Evolutionary conservation across 495 filamentous ascomycete genomes (phyloP), one percentile per base, ranked within the genome.

Genomic region (Aspergillus cavernicola): DNA sequence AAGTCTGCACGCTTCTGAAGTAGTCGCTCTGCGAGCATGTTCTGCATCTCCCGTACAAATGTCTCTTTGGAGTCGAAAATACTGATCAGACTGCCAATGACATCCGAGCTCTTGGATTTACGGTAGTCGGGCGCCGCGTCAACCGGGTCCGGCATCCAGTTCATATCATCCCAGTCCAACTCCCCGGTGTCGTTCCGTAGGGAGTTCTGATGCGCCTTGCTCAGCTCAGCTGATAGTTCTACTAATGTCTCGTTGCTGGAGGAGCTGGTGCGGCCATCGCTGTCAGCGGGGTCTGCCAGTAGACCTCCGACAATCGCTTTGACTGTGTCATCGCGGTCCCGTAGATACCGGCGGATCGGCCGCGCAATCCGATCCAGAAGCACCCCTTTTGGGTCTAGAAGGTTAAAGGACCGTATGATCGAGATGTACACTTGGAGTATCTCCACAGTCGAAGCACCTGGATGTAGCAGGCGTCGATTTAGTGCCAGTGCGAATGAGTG

Each of bases 51-150:
- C 62, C 90, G 92, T 64, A 96, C 89, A 65, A 97, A 97, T 2
- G 88, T 81, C 40, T 95, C 86, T 69, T 89, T 84, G 32, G 86
- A 85, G 20, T 95, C 91, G 55, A 93, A 90, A 1, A 95, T 80
- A 51, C 85, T 86, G 50, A 97, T 88, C 22, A 98, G 73, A 29
- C 87, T 93, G 20, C 90, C 89, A 28, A 97, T 88, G n/a, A 97
- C 87, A 66, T 97, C 93, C 43, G 88, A 84, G 41, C 80, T 85
- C 67, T 91, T 92, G n/a, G 86, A 85, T 41, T 89, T 86, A 60
- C 85, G 87, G 70, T 95, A 97, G 58, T 95, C 92, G 7, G 89
- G 87, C 13, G 88, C 90, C 1, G 93, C 95, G 65, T 99, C 93
- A 22, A 95, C 80, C 2, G 93, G 93, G 61, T 95, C 88, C 1